Evolutionary conservation across 164 flowering plant genomes (phyloP).

Genomic region (Vitis cinerea): DNA sequence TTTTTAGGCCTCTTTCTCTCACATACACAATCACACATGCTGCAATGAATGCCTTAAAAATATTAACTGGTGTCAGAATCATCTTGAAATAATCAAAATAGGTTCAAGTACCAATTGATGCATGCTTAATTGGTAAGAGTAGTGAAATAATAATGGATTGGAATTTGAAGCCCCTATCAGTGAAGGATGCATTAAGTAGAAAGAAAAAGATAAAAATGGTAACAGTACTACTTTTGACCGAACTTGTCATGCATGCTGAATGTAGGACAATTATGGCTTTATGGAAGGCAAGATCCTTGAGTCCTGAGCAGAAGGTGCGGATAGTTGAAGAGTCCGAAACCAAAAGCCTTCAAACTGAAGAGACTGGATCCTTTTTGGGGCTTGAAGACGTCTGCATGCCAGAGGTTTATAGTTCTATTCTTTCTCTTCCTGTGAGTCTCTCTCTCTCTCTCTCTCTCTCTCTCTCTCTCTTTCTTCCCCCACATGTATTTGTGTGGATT

Average conservation of each 20-base stretch:
- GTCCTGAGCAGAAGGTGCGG: conserved; percentile 92
- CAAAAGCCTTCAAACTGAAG: conserved; percentile 68
- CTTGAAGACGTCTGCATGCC: conserved; percentile 77
- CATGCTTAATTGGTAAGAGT: not conserved
- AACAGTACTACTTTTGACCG: not conserved
- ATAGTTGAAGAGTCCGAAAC: conserved; percentile 72
- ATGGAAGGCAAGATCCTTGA: conserved; percentile 86
- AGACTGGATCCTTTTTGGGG: conserved; percentile 72
- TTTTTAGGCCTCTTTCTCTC: not conserved
- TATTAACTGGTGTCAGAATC: not conserved
- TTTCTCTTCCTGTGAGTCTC: conserved; percentile 68
- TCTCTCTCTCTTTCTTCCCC: conserved; percentile 7
- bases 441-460: conserved; percentile 28
- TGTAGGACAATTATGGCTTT: conserved; percentile 91
- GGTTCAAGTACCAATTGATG: not conserved
- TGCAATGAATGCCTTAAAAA: not conserved
- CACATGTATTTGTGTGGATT: not conserved
- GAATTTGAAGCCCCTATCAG: not conserved
- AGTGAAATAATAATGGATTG: not conserved
- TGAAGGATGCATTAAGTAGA: no score
- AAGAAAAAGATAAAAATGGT: no score
- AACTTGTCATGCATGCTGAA: conserved; percentile 8
- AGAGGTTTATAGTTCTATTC: conserved; percentile 60
- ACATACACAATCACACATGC: not conserved
- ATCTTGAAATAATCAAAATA: not conserved